Base-by-base conservation (phyloP, 495 filamentous ascomycete genomes). In the Xylaria flabelliformis region DNA sequence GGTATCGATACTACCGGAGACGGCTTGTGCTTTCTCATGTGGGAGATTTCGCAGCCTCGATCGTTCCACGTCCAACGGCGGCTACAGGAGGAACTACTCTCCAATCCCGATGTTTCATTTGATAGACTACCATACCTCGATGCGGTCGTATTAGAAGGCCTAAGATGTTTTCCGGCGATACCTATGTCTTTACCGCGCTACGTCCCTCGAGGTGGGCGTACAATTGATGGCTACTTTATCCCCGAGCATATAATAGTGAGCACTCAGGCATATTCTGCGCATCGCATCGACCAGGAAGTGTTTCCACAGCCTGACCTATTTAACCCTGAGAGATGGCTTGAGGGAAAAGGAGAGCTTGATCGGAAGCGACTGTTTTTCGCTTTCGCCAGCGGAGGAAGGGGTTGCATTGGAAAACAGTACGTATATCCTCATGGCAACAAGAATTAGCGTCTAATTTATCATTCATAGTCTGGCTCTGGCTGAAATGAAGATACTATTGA, bases 1-100 rank as follows among this genome's bases (percentile, higher is more conserved):
- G 90, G 90, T 1, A 91, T 91, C 70, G 90, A 91, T 72, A 92
- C 90, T 3, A 91, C 90, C 0, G 89, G 90, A 41, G 89, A 91
- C 74, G 87, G 84, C 0, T 79, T 91, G 0, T 90, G 88, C 70
- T 90, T 91, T 69, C 79, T 91, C 7, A 88, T 92, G 87, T 90
- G 88, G 85, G 85, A 91, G 75, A 81, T 92, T 0, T 92, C 90
- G 0, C 85, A 85, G 61, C 85, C 88, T 3, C 69, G 81, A 0
- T 87, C 85, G 10, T 63, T 78, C 0, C 56, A 67, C 1, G 80
- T 85, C 36, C 90, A 91, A 62, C 68, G 75, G 1, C 76, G 73
- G 2, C 78, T 92, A 5, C 80, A 83, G 24, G 70, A 82, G 5
- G 90, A 91, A 74, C 76, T 91, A 0, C 59, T 68, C 5, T 72